Base-by-base conservation (phyloP, 78 protist genomes). In the Dictyostelium intermedium region DNA sequence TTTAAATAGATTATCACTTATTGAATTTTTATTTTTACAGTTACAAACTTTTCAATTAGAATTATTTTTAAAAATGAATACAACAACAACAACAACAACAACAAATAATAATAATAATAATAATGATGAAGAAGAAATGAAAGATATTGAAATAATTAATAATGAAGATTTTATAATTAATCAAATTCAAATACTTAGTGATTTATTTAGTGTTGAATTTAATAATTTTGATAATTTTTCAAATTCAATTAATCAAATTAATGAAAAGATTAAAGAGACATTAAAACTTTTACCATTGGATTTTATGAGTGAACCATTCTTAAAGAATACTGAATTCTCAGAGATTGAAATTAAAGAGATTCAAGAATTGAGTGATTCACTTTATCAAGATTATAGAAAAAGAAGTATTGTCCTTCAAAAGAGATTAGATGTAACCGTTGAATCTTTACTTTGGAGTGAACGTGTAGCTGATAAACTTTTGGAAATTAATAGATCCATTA, bases 301-400 rank as follows among this genome's bases (percentile, higher is more conserved):
- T 70, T 78, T 56, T 34, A 89, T 89, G 6, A 80, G 94, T 70
- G 85, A 78, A 80, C 94, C 94, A 80, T 89, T 89, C 82, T 89
- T 89, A 45, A 89, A 81, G 76, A 80, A 80, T 35, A 80, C 82
- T 2, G 34, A 39, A 18, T 89, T 89, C 35, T 66, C 82, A 2
- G 87, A 78, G 13, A 66, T 63, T 14, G 83, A 89, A 50, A 66
- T 70, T 35, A 18, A 78, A 35, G 84, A 80, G 23, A 89, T 89
- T 80, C 74, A 89, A 70, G 73, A 39, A n/a, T 2, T 89, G 14
- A 80, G 87, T 80, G 60, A 43, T 5, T 10, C 13, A 32, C 27
- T 89, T 1, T 89, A 79, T 50, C 37, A 78, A 27, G 94, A 89
- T 50, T 89, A 89, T 69, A 35, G 35, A 32, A 89, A 74, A 53